Evolutionary conservation across 768 basidiomycete genomes (phyloP).

Genomic region (Glaciozyma antarctica): DNA sequence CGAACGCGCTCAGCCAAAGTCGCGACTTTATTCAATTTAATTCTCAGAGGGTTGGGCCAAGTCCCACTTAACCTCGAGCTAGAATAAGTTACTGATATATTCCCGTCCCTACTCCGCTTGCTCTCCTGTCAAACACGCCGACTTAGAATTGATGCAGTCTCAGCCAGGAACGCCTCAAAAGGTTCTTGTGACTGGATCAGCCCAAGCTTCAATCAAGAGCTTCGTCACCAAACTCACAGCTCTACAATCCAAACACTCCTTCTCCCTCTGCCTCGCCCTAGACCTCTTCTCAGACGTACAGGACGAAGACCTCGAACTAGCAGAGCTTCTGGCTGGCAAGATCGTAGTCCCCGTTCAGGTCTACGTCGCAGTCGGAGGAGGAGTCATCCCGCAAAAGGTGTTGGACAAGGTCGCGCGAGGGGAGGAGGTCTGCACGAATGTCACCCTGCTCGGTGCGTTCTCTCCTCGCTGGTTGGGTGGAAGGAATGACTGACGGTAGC

Average conservation of each 20-base stretch:
- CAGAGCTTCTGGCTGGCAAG: slow-evolving; percentile 55
- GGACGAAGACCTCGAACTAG: slow-evolving; percentile 49
- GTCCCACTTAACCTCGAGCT: too few species aligned
- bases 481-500: background rate
- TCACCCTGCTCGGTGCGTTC: slow-evolving; percentile 72
- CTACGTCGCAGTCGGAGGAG: slow-evolving; percentile 82
- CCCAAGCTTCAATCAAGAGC: slow-evolving; percentile 50
- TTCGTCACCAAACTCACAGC: slow-evolving; percentile 69
- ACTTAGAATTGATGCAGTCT: too few species aligned
- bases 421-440: slow-evolving; percentile 69
- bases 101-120: too few species aligned
- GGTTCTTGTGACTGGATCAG: slow-evolving; percentile 24
- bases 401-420: slow-evolving; percentile 64
- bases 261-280: slow-evolving; percentile 67
- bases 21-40: too few species aligned
- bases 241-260: slow-evolving; percentile 85
- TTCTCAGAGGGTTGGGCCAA: too few species aligned
- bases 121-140: too few species aligned
- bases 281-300: slow-evolving; percentile 66
- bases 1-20: too few species aligned
- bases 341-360: slow-evolving; percentile 75
- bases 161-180: background rate
- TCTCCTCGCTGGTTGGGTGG: background rate
- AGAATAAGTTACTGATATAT: too few species aligned
- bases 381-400: slow-evolving; percentile 61